Evolutionary conservation across 345 rosid species (phyloP), one percentile per base, ranked within the genome.

Genomic region (Leavenworthia alabamica): DNA sequence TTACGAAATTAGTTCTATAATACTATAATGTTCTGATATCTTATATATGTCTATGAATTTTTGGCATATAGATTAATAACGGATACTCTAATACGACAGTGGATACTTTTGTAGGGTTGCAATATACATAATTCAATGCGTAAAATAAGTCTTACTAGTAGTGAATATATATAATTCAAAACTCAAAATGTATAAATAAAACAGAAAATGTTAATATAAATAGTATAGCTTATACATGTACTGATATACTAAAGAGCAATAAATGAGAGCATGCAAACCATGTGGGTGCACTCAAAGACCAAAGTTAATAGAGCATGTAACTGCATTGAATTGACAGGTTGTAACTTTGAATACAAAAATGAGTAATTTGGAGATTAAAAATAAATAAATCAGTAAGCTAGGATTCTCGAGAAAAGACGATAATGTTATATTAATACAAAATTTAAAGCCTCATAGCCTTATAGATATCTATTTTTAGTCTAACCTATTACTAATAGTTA

Each of bases 241-340:
- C 26, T 8, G 15, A 43, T 35, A 35, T 32, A 20, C 22, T 20
- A 60, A 61, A 62, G 50, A 46, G 68, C 40, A 62, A 11, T 70
- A 45, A 70, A 70, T 70, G 68, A 27, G 62, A 70, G 68, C 68
- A 70, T 44, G 62, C 63, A 37, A 11, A 62, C 57, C 68, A 70
- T 70, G 74, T 70, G 74, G 63, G 57, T 46, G 35, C 57, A 1
- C 51, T 49, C 44, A 61, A 61, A 53, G 28, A 28, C 63, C 63
- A 36, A 46, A 62, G 68, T 55, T 45, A 45, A 2, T 54, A 45
- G 63, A 53, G 2, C 63, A 41, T 51, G 73, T 59, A 31, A 68
- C 16, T 41, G 66, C 66, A 70, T 62, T 45, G 28, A 70, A 37
- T 55, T 27, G 56, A 19, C 50, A 62, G 55, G 68, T 54, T 53